phyloP scores from a whole-genome alignment of 169 alveolate species.

The Cystoisospora suis region DNA sequence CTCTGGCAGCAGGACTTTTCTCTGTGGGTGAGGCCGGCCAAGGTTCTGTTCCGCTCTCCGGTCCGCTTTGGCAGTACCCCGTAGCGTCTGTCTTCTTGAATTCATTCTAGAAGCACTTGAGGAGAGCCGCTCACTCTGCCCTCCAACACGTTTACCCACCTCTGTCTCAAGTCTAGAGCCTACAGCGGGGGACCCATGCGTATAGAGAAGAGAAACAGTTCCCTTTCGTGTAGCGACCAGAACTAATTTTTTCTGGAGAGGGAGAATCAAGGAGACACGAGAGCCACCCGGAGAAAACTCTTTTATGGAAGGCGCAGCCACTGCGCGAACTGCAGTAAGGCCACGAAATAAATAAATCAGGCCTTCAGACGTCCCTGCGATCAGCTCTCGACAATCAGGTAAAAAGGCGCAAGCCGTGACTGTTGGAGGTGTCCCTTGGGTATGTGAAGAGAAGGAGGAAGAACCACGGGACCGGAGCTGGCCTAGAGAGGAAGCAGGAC shows the following conservation, averaged over 20 bases:
- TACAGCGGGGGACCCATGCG: background rate
- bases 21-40: too few relatives aligned
- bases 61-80: too few relatives aligned
- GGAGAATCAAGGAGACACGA: constrained; percentile 29
- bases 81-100: too few relatives aligned
- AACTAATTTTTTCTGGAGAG: constrained; percentile 30
- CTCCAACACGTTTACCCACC: too few relatives aligned
- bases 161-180: too few relatives aligned
- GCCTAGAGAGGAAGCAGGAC: constrained; percentile 1
- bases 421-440: constrained; percentile 1
- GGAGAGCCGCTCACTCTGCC: too few relatives aligned
- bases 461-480: constrained; percentile 3
- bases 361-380: constrained; percentile 50
- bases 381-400: constrained; percentile 36
- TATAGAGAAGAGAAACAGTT: constrained; percentile 22
- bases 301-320: constrained; percentile 33
- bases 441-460: background rate
- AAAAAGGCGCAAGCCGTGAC: constrained; percentile 53
- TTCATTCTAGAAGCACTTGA: too few relatives aligned
- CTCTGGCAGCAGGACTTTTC: too few relatives aligned
- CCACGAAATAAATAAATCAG: constrained; percentile 45
- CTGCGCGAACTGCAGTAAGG: constrained; percentile 41
- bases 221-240: constrained; percentile 54
- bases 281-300: background rate
- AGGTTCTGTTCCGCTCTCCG: too few relatives aligned